Percentiles rank a stretch among this genome's conserved stretches.
Conservation (phyloP, 208 protist genomes). For the Crithidia bombi region DNA sequence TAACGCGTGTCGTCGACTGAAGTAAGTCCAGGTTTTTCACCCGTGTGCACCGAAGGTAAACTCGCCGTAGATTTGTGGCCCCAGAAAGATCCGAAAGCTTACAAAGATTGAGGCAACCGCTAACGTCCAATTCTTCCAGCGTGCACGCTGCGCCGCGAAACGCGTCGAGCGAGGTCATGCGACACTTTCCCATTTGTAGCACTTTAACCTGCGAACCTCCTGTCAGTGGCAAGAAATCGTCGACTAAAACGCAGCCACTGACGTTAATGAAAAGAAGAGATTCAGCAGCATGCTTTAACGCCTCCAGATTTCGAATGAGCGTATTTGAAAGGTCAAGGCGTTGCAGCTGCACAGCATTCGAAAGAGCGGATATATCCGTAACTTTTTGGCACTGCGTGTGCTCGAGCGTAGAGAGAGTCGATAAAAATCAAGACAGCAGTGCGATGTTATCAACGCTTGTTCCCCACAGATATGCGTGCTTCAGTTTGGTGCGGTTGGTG, state of each 20-base stretch:
- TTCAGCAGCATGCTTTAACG: neutral
- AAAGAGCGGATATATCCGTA: slow-evolving; percentile 5
- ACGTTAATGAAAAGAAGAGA: slow-evolving; percentile 13
- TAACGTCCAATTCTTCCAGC: slow-evolving; percentile 9
- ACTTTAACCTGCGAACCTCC: slow-evolving; percentile 5
- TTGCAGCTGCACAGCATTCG: neutral
- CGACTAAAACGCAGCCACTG: neutral
- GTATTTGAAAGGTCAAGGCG: slow-evolving; percentile 9
- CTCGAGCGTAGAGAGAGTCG: neutral
- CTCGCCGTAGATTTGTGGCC: slow-evolving; percentile 2
- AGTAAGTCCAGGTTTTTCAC: slow-evolving; percentile 2
- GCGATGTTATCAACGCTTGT: slow-evolving; percentile 3
- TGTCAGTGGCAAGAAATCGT: slow-evolving; percentile 3
- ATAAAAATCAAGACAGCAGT: neutral
- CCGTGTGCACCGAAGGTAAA: slow-evolving; percentile 6
- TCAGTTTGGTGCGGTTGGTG: neutral
- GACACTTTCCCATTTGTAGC: neutral
- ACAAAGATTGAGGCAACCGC: slow-evolving; percentile 17
- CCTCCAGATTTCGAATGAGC: slow-evolving; percentile 3
- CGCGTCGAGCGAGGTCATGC: neutral
- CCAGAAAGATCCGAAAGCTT: slow-evolving; percentile 5
- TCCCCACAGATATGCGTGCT: slow-evolving; percentile 15
- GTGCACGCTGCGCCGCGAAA: neutral
- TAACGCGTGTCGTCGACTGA: neutral
- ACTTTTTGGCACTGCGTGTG: slow-evolving; percentile 9